These are phyloP conservation scores for Malus asiatica DNA, from an alignment of 306 rosid species.

Conservation along the genomic window DNA sequence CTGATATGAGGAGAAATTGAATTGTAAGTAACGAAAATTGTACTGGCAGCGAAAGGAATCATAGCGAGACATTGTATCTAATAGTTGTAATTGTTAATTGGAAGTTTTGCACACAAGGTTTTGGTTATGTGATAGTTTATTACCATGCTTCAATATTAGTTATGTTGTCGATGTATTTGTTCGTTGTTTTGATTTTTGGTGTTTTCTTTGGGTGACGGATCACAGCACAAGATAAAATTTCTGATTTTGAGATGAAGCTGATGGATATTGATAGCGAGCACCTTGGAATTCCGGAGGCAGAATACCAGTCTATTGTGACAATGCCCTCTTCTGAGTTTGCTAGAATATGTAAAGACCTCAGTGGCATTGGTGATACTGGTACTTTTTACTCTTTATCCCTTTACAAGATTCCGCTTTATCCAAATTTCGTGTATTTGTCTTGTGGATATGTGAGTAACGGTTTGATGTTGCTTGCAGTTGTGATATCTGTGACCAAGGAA, in stretches of 20 bases:
- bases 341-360: conserved; percentile 85
- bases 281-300: conserved; percentile 94
- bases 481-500: conserved; percentile 84
- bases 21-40: neutral
- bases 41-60: neutral
- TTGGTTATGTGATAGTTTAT: neutral
- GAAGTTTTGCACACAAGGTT: neutral
- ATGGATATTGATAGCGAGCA: conserved; percentile 98
- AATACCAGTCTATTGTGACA: conserved; percentile 83
- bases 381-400: neutral
- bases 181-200: neutral
- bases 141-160: neutral
- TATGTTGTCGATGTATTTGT: neutral
- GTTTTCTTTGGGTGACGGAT: conserved; percentile 1
- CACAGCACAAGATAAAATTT: conserved; percentile 65
- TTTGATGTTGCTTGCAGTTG: conserved; percentile 45
- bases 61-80: neutral
- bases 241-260: conserved; percentile 95
- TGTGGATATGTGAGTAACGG: neutral
- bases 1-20: neutral
- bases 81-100: neutral
- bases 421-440: neutral
- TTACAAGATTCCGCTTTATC: neutral
- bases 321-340: conserved; percentile 91
- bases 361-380: conserved; percentile 96